Conservation (phyloP, 2,329 filamentous ascomycete genomes). For the Penicillium sp. region DNA sequence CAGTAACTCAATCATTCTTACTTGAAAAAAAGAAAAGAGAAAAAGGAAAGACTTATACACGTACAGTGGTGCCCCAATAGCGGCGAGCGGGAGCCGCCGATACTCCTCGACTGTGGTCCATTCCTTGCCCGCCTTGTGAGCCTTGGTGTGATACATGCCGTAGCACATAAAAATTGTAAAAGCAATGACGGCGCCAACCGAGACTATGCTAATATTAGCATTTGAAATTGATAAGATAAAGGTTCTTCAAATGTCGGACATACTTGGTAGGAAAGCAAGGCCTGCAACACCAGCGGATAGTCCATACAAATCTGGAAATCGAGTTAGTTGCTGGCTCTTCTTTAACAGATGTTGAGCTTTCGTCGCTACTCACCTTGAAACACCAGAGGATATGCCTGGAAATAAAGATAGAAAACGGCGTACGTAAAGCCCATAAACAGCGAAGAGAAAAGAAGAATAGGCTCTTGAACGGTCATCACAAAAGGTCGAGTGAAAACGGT, state of each 20-base stretch:
- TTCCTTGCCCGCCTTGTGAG: conserved; percentile 49
- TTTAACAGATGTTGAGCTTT: conserved; percentile 40
- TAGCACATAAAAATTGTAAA: conserved; percentile 66
- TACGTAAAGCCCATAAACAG: conserved; percentile 72
- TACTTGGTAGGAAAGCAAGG: conserved; percentile 36
- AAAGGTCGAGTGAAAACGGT: conserved; percentile 57
- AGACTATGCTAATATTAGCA: conserved; percentile 43
- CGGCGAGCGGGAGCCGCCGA: conserved; percentile 70
- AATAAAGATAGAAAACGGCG: conserved; percentile 70
- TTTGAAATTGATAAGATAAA: background rate
- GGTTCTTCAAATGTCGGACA: background rate
- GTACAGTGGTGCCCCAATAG: conserved; percentile 63
- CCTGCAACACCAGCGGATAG: conserved; percentile 33
- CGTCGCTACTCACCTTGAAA: conserved; percentile 54
- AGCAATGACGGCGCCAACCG: conserved; percentile 62
- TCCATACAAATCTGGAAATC: conserved; percentile 30
- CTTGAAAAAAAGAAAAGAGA: background rate
- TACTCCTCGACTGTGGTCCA: conserved; percentile 66
- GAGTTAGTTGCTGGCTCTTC: conserved; percentile 60
- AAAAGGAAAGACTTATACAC: background rate
- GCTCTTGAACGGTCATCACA: conserved; percentile 71
- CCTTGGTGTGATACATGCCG: conserved; percentile 61
- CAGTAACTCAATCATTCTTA: background rate
- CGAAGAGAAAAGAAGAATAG: conserved; percentile 70
- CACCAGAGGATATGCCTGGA: conserved; percentile 72